Evolutionary conservation across 23 red algal species (phyloP).

Genomic region (Gracilaria caudata): DNA sequence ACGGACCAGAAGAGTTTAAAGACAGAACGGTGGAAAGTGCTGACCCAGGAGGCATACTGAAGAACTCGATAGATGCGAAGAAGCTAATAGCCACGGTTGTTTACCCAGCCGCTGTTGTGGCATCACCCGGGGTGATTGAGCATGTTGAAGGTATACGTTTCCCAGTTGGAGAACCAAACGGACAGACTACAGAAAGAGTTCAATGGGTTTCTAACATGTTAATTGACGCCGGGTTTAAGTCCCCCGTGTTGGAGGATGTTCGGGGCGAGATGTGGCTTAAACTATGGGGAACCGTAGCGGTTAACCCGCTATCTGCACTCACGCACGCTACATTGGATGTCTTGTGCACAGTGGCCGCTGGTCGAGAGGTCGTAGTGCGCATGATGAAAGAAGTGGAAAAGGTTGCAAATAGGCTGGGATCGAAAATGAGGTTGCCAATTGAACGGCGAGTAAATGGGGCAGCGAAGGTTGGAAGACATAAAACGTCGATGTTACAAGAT

Average conservation of each 20-base stretch:
- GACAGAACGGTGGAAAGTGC: slow-evolving; percentile 45
- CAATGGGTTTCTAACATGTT: slow-evolving; percentile 64
- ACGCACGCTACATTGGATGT: slow-evolving; percentile 77
- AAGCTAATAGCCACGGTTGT: slow-evolving; percentile 72
- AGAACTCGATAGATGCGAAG: slow-evolving; percentile 47
- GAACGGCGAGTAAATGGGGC: slow-evolving; percentile 74
- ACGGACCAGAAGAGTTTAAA: slow-evolving; percentile 40
- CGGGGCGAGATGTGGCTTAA: slow-evolving; percentile 80
- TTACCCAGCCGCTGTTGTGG: slow-evolving; percentile 70
- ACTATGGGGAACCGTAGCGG: slow-evolving; percentile 71
- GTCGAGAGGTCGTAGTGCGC: slow-evolving; percentile 41
- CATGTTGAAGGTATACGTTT: slow-evolving; percentile 80
- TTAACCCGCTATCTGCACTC: slow-evolving; percentile 81
- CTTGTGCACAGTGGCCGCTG: slow-evolving; percentile 49
- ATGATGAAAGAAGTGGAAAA: slow-evolving; percentile 74
- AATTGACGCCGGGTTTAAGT: slow-evolving; percentile 75
- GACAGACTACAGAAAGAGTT: slow-evolving; percentile 42
- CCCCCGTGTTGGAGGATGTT: slow-evolving; percentile 70
- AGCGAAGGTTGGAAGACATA: slow-evolving; percentile 66
- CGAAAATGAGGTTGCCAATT: slow-evolving; percentile 65
- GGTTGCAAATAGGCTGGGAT: slow-evolving; percentile 51
- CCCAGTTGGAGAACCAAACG: slow-evolving; percentile 72
- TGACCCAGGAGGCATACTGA: slow-evolving; percentile 65
- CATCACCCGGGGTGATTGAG: slow-evolving; percentile 58
- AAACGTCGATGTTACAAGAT: slow-evolving; percentile 75